phyloP scores from a whole-genome alignment of 2,329 filamentous ascomycete genomes.

The Cladorrhinum sp. region DNA sequence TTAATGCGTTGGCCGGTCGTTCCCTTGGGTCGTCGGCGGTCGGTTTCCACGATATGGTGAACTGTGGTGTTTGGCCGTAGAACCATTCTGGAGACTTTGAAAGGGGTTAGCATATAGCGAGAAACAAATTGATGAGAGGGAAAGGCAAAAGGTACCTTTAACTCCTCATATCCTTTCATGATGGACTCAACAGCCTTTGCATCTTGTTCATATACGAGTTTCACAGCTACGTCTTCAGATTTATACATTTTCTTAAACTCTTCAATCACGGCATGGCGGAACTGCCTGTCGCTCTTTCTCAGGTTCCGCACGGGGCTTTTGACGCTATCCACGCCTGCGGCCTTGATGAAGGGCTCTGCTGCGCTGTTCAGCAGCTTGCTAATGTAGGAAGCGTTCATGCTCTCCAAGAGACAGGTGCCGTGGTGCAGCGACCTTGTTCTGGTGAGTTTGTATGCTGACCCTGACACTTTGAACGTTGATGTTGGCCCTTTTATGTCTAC shows the following conservation, averaged over 20 bases:
- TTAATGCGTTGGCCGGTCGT: slow-evolving; percentile 42
- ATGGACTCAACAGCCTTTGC: slow-evolving; percentile 40
- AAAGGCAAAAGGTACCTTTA: slow-evolving; percentile 31
- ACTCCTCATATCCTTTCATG: slow-evolving; percentile 39
- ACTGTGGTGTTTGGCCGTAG: slow-evolving; percentile 82
- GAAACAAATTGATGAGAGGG: neutral
- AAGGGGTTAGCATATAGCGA: neutral
- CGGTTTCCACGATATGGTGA: slow-evolving; percentile 64
- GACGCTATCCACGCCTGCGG: slow-evolving; percentile 87
- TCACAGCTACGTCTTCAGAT: neutral
- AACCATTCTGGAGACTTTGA: slow-evolving; percentile 66
- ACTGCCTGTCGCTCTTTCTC: slow-evolving; percentile 36
- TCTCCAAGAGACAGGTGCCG: slow-evolving; percentile 80
- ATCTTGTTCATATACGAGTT: slow-evolving; percentile 39
- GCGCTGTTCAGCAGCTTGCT: slow-evolving; percentile 73
- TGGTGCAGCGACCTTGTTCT: slow-evolving; percentile 81
- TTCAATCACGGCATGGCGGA: slow-evolving; percentile 54
- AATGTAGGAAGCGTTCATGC: slow-evolving; percentile 69
- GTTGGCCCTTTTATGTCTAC: neutral
- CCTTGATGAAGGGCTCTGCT: slow-evolving; percentile 70
- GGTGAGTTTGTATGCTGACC: slow-evolving; percentile 92
- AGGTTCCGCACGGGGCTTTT: slow-evolving; percentile 79
- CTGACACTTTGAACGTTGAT: slow-evolving; percentile 36
- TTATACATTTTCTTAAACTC: slow-evolving; percentile 68
- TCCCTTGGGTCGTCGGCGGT: slow-evolving; percentile 54